A percentile compares a stretch with the other conserved stretches of the same genome.
Conservation (phyloP, 2,329 filamentous ascomycete genomes). For the Sphaerulina populicola region DNA sequence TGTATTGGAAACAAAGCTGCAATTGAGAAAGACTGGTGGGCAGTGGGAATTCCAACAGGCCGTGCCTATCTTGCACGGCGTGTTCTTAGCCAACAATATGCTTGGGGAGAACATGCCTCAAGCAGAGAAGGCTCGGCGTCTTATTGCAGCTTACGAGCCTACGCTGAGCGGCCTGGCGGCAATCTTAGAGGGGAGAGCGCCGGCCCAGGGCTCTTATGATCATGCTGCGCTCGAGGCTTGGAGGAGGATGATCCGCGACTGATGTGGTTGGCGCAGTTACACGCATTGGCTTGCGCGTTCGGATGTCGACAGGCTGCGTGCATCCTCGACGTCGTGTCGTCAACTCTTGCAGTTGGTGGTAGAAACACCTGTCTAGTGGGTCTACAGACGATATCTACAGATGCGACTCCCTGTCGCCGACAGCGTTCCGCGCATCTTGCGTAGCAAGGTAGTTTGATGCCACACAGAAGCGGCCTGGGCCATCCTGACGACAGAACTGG, state of each 20-base stretch:
- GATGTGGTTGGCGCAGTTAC: neutral
- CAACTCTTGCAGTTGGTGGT: no score
- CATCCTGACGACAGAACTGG: no score
- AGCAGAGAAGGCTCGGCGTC: conserved; percentile 16
- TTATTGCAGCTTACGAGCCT: conserved; percentile 25
- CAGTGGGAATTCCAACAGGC: conserved; percentile 28
- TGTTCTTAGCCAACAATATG: conserved; percentile 37
- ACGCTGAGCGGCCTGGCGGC: conserved; percentile 20
- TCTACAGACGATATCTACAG: no score
- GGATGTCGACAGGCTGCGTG: no score
- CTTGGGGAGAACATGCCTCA: conserved; percentile 33
- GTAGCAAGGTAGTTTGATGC: no score
- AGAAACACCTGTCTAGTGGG: no score
- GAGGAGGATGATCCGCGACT: conserved; percentile 21
- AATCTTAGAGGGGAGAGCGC: conserved; percentile 20
- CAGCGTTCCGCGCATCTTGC: no score
- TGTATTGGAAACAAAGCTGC: neutral
- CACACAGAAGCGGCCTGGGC: no score
- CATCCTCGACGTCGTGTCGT: no score
- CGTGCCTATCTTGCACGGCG: conserved; percentile 38
- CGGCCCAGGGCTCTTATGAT: conserved; percentile 23
- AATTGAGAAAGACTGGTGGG: neutral
- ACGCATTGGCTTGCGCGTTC: no score
- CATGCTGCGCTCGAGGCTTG: conserved; percentile 25
- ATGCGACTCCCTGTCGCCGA: no score